Conservation (phyloP, 345 rosid genomes). For the Dimocarpus longan region DNA sequence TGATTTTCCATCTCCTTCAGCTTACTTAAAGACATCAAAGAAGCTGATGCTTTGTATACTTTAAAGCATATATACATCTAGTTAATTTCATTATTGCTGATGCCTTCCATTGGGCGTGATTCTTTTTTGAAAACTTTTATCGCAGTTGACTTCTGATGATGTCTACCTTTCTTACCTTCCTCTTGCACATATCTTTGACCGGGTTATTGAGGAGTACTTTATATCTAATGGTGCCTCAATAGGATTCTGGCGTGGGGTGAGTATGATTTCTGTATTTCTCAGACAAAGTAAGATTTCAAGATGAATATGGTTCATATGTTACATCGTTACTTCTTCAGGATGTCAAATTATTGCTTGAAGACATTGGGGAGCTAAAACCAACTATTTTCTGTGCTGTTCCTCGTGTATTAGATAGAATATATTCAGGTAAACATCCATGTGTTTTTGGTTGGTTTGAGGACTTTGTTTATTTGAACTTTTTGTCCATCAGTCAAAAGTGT, state of each 20-base stretch:
- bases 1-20: slow-evolving; percentile 29
- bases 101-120: neutral
- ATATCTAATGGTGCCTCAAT: slow-evolving; percentile 78
- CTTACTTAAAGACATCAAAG: slow-evolving; percentile 1
- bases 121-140: slow-evolving; percentile 4
- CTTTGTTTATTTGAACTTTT: neutral
- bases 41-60: slow-evolving; percentile 11
- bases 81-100: neutral
- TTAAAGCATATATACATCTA: neutral
- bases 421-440: slow-evolving; percentile 54
- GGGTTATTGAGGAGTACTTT: slow-evolving; percentile 83
- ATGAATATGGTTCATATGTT: slow-evolving; percentile 12
- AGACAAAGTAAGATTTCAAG: slow-evolving; percentile 12
- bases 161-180: slow-evolving; percentile 94
- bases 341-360: slow-evolving; percentile 83
- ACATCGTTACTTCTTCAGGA: slow-evolving; percentile 51
- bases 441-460: neutral
- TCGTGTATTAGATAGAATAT: slow-evolving; percentile 85
- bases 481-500: neutral
- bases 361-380: slow-evolving; percentile 87
- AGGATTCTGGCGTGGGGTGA: slow-evolving; percentile 98
- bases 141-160: slow-evolving; percentile 70
- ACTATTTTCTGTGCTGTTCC: slow-evolving; percentile 97
- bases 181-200: slow-evolving; percentile 94
- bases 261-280: slow-evolving; percentile 22